Base-by-base conservation (phyloP, 2,329 filamentous ascomycete species). In the Apiospora malaysiana region DNA sequence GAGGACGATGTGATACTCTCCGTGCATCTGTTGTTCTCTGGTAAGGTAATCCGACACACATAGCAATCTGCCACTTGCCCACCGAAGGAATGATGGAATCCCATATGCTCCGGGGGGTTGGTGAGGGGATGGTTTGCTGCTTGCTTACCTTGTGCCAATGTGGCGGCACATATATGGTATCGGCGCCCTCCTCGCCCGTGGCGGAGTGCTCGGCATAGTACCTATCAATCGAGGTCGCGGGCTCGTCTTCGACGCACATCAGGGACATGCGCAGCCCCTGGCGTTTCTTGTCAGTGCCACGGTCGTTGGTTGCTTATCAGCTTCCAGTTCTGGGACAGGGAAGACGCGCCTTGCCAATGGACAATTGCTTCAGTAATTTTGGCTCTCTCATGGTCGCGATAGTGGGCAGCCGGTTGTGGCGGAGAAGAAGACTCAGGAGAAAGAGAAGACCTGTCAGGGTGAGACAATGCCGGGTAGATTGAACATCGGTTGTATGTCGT, bases 1-100 rank as follows among this genome's bases (percentile, higher is more conserved):
- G 21, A 70, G 63, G 18, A 70, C 69, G 23, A 37, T 59, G 18
- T 68, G 51, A 32, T 68, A 43, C 63, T 70, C 69, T 21, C 63
- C 23, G n/a, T 70, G 69, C 4, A 56, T 18, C 69, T 70, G 18
- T n/a, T 47, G 6, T 46, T n/a, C n/a, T 46, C 14, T 18, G 16
- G 14, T 4, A 46, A 46, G 45, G 6, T 46, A n/a, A n/a, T n/a
- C n/a, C n/a, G n/a, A n/a, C n/a, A n/a, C n/a, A n/a, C n/a, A n/a
- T n/a, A n/a, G n/a, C n/a, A n/a, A n/a, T n/a, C n/a, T n/a, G n/a
- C n/a, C n/a, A n/a, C n/a, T n/a, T n/a, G n/a, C n/a, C n/a, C n/a
- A n/a, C n/a, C n/a, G n/a, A n/a, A n/a, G n/a, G n/a, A n/a, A 46
- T 16, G 45, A 47, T n/a, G 45, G 45, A 7, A n/a, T 2, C 6